Conservation (phyloP, 2,329 filamentous ascomycete genomes). For the Alternaria arborescens region DNA sequence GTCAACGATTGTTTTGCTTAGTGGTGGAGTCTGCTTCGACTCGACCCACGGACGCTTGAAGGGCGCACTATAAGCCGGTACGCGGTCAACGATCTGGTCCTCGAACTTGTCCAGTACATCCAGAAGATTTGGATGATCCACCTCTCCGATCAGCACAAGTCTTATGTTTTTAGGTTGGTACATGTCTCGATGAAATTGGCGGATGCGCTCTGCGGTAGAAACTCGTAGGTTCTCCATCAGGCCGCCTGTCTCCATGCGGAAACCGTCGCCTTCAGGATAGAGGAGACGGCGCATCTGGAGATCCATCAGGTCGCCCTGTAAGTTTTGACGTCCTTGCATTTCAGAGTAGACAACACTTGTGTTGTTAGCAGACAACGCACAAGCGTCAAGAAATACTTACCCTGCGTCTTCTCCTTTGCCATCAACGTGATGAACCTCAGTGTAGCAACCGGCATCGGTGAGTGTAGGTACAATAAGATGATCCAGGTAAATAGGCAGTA, state of each 20-base stretch:
- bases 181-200: constrained; percentile 95
- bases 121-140: constrained; percentile 82
- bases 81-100: constrained; percentile 80
- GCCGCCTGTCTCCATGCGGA: constrained; percentile 97
- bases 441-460: constrained; percentile 91
- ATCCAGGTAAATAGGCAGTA: constrained; percentile 92
- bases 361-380: constrained; percentile 17
- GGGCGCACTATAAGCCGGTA: constrained; percentile 76
- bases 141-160: constrained; percentile 88
- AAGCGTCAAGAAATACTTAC: constrained; percentile 24
- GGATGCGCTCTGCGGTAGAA: constrained; percentile 86
- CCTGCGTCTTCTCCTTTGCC: constrained; percentile 91
- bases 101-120: constrained; percentile 88
- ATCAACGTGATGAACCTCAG: constrained; percentile 95
- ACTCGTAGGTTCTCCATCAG: constrained; percentile 92
- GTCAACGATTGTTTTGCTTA: constrained; percentile 77
- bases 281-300: constrained; percentile 79
- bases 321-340: constrained; percentile 96
- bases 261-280: constrained; percentile 89
- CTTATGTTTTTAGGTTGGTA: constrained; percentile 97
- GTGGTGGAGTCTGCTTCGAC: constrained; percentile 76
- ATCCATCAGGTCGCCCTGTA: constrained; percentile 85
- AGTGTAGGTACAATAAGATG: constrained; percentile 91
- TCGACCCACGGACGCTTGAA: constrained; percentile 94
- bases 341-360: constrained; percentile 90